These are phyloP conservation scores for Wickerhamiella sorbophila DNA, from an alignment of 805 yeast species.

Conservation along the genomic window DNA sequence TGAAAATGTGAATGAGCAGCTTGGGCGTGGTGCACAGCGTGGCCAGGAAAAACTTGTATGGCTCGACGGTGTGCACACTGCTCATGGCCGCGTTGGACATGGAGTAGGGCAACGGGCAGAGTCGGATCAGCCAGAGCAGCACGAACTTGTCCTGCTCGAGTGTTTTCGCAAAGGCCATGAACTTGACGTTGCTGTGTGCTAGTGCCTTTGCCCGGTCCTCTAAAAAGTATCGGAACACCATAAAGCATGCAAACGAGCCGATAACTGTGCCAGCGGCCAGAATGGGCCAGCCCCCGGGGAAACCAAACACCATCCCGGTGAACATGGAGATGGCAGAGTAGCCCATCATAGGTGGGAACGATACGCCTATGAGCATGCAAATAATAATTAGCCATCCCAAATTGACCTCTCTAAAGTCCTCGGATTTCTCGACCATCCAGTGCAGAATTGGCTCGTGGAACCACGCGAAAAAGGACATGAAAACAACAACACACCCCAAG, in stretches of 20 bases:
- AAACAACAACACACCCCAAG: conserved; percentile 11
- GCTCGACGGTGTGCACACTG: conserved; percentile 61
- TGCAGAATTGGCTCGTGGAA: conserved; percentile 24
- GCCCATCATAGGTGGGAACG: conserved; percentile 87
- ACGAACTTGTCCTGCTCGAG: conserved; percentile 56
- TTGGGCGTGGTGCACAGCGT: conserved; percentile 72
- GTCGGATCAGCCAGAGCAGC: conserved; percentile 54
- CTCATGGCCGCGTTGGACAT: conserved; percentile 86
- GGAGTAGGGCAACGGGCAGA: conserved; percentile 90
- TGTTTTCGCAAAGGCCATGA: conserved; percentile 62
- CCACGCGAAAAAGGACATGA: conserved; percentile 20
- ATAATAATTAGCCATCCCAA: conserved; percentile 32
- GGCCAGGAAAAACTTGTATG: conserved; percentile 51
- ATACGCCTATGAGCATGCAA: conserved; percentile 42
- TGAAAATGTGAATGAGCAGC: conserved; percentile 54
- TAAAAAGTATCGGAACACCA: conserved; percentile 48
- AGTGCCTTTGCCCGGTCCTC: conserved; percentile 43
- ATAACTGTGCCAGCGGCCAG: conserved; percentile 51
- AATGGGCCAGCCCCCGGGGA: conserved; percentile 64
- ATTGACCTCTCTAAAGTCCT: conserved; percentile 21
- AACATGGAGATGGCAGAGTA: conserved; percentile 53
- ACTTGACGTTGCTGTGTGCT: conserved; percentile 44
- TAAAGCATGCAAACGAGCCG: conserved; percentile 67
- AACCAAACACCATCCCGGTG: conserved; percentile 74
- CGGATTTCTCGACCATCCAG: conserved; percentile 22